These are phyloP conservation scores for Aristolochia fimbriata DNA, from an alignment of 164 flowering plant species.

Conservation along the genomic window DNA sequence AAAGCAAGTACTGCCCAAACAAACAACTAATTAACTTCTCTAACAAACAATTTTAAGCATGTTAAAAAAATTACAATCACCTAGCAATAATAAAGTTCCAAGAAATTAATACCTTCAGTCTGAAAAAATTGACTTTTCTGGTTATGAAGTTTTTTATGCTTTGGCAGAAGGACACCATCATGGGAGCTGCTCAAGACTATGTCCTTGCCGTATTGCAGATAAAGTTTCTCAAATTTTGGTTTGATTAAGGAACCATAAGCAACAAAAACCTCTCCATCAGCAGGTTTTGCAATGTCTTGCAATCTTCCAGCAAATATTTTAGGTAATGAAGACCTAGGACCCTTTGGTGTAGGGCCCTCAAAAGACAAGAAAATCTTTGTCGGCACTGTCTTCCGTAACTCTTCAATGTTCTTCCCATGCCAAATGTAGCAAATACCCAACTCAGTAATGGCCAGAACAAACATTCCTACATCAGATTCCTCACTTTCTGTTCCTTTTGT, in stretches of 20 bases:
- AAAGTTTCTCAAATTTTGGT: conserved; percentile 71
- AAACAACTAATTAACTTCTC: conserved; percentile 11
- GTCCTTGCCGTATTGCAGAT: conserved; percentile 54
- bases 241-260: conserved; percentile 70
- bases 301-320: conserved; percentile 64
- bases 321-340: conserved; percentile 32
- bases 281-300: conserved; percentile 31
- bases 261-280: conserved; percentile 44
- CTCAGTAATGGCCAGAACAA: conserved; percentile 80
- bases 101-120: conserved; percentile 35
- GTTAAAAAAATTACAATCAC: background rate
- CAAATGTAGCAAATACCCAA: conserved; percentile 74
- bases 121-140: conserved; percentile 27
- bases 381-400: conserved; percentile 50
- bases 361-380: conserved; percentile 44
- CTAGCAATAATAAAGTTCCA: background rate
- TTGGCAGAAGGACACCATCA: conserved; percentile 64
- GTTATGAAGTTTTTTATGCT: conserved; percentile 27
- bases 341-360: conserved; percentile 24
- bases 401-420: conserved; percentile 56
- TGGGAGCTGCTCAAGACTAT: conserved; percentile 33
- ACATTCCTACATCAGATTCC: conserved; percentile 26
- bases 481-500: conserved; percentile 22
- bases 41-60: background rate
- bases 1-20: conserved; percentile 61